Evolutionary conservation across 441 rosid genomes (phyloP), one percentile per base, ranked within the genome.

Genomic region (Euphorbia celastroides): DNA sequence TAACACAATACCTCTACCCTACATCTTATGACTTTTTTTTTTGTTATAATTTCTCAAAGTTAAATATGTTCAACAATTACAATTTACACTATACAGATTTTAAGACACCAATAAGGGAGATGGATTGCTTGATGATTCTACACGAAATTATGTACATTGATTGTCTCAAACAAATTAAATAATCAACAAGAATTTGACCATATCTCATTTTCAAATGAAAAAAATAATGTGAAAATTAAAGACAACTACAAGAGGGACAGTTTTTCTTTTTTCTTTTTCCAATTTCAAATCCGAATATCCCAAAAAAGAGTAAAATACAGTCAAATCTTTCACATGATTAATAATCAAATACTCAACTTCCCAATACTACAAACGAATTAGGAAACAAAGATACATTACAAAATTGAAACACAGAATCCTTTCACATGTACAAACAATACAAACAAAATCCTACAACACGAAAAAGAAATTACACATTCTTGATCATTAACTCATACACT

Each of bases 341-440:
- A n/a, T n/a, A n/a, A 62, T 50, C 32, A 63, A 70, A 68, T 5
- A 25, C 38, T 13, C 26, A 48, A 58, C 58, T 70, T 67, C 22
- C 31, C 63, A 71, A 57, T 32, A 68, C 62, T 34, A 34, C 38
- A 34, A 34, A 34, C 73, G 54, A 71, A 63, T 65, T 61, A 68
- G 32, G 27, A 50, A 66, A 67, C 48, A 74, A 70, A 17, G 68
- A 64, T 38, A 41, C 3, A 1, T 77, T 56, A 75, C 63, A 58
- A 58, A 60, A 65, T 64, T 52, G 57, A 75, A 67, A 55, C 65
- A 61, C 59, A 59, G 50, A n/a, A 64, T 38, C 64, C 31, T 64
- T 41, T 51, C 68, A 64, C 69, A 59, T 66, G 20, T 67, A 55
- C 30, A 61, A 68, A 69, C 54, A 70, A 36, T 22, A 62, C 50